Conservation (phyloP, 2,329 filamentous ascomycete genomes). For the Penicillium sp. region DNA sequence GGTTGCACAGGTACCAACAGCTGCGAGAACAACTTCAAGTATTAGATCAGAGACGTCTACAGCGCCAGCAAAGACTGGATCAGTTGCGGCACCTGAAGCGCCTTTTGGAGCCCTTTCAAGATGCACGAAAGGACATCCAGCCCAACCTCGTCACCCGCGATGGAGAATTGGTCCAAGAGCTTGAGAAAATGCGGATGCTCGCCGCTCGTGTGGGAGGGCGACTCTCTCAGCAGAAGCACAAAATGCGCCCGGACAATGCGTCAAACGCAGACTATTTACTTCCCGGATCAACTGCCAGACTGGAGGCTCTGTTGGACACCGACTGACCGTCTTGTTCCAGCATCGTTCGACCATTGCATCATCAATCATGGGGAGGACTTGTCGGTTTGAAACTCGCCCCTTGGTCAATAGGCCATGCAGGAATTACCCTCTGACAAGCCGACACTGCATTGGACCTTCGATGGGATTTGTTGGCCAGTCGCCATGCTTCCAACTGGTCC, state of each 20-base stretch:
- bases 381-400: slow-evolving; percentile 6
- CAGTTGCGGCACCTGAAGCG: slow-evolving; percentile 43
- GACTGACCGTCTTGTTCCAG: slow-evolving; percentile 14
- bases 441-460: too few species aligned
- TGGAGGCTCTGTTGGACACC: slow-evolving; percentile 33
- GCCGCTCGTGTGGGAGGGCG: slow-evolving; percentile 39
- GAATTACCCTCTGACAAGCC: too few species aligned
- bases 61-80: slow-evolving; percentile 42
- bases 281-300: slow-evolving; percentile 27
- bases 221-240: slow-evolving; percentile 27
- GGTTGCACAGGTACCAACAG: slow-evolving; percentile 34
- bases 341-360: slow-evolving; percentile 19
- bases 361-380: not conserved
- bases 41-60: slow-evolving; percentile 43
- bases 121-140: slow-evolving; percentile 47
- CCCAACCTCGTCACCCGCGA: slow-evolving; percentile 51
- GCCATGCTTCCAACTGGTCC: not conserved
- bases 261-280: slow-evolving; percentile 19
- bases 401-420: slow-evolving; percentile 7
- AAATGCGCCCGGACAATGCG: slow-evolving; percentile 6
- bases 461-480: not conserved
- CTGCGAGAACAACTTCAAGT: slow-evolving; percentile 40
- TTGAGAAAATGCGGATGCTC: slow-evolving; percentile 46
- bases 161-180: slow-evolving; percentile 45
- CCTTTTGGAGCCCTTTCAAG: slow-evolving; percentile 46